Percentiles rank a stretch among this genome's conserved stretches.
Conservation (phyloP, 805 yeast genomes). For the Schwanniomyces vanrijiae region DNA sequence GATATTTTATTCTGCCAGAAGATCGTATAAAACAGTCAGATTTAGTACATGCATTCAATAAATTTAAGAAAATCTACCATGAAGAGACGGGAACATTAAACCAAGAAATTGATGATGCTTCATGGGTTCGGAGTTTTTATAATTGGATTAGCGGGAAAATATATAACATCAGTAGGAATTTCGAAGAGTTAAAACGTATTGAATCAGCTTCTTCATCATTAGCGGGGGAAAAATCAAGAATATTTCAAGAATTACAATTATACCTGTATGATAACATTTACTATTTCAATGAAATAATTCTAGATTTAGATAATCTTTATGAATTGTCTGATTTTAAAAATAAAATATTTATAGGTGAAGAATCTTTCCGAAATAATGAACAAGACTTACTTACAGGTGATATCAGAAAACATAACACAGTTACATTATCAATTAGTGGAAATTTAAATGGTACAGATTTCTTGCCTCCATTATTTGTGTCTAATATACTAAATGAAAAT, state of each 20-base stretch:
- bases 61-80: constrained; percentile 2
- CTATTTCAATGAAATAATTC: constrained; percentile 20
- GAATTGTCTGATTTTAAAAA: constrained; percentile 7
- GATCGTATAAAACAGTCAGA: constrained; percentile 6
- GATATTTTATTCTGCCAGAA: constrained; percentile 6
- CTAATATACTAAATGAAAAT: constrained; percentile 10
- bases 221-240: constrained; percentile 11
- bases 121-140: constrained; percentile 6
- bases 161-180: constrained; percentile 7
- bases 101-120: not conserved
- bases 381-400: constrained; percentile 7
- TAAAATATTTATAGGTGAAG: constrained; percentile 1
- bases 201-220: constrained; percentile 9
- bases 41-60: constrained; percentile 6
- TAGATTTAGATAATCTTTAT: constrained; percentile 12
- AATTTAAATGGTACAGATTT: constrained; percentile 21
- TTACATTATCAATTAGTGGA: constrained; percentile 20
- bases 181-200: constrained; percentile 10
- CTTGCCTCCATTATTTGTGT: constrained; percentile 20
- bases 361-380: constrained; percentile 1
- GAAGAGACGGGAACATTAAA: too few species aligned
- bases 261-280: constrained; percentile 16
- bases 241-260: constrained; percentile 6
- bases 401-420: constrained; percentile 6
- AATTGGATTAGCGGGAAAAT: constrained; percentile 9